A percentile compares a stretch with the other conserved stretches of the same genome.
Evolutionary conservation across 139 green algal genomes (phyloP).

Genomic region (Chlorella sorokiniana): DNA sequence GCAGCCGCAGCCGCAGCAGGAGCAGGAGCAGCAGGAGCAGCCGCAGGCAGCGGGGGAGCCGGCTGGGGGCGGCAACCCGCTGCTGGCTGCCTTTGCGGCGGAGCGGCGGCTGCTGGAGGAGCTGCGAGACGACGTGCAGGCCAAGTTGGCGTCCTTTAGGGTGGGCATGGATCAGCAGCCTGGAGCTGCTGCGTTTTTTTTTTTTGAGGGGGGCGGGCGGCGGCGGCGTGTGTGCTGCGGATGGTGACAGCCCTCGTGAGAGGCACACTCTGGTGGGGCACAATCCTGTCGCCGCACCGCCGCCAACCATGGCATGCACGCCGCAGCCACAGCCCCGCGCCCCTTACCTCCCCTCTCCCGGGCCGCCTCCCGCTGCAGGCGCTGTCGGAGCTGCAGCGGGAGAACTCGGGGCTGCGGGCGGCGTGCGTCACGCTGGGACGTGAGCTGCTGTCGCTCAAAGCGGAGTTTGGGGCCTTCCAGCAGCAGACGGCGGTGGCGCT

Average conservation of each 20-base stretch:
- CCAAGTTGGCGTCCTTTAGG: conserved; percentile 26
- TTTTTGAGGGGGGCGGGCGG: too few relatives aligned
- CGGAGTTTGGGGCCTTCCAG: conserved; percentile 37
- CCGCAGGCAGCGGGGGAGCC: background rate
- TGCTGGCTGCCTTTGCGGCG: conserved; percentile 8
- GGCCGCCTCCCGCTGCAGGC: conserved; percentile 6
- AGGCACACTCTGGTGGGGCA: background rate
- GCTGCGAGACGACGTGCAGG: conserved; percentile 34
- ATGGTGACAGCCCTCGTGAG: too few relatives aligned
- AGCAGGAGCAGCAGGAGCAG: background rate
- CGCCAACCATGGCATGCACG: too few relatives aligned
- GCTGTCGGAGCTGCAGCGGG: conserved; percentile 45
- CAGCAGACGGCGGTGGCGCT: conserved; percentile 19
- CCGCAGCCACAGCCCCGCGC: too few relatives aligned
- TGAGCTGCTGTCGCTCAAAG: conserved; percentile 41
- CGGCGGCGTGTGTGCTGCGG: too few relatives aligned
- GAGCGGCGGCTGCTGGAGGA: conserved; percentile 27
- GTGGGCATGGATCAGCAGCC: background rate
- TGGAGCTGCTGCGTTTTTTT: too few relatives aligned
- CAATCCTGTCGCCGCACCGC: too few relatives aligned
- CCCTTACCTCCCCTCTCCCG: background rate
- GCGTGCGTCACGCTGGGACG: conserved; percentile 35
- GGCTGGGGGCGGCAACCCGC: background rate
- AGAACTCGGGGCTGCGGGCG: conserved; percentile 42
- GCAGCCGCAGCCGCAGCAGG: background rate